Conservation (phyloP, 768 basidiomycete genomes). For the Cyclocybe aegerita region DNA sequence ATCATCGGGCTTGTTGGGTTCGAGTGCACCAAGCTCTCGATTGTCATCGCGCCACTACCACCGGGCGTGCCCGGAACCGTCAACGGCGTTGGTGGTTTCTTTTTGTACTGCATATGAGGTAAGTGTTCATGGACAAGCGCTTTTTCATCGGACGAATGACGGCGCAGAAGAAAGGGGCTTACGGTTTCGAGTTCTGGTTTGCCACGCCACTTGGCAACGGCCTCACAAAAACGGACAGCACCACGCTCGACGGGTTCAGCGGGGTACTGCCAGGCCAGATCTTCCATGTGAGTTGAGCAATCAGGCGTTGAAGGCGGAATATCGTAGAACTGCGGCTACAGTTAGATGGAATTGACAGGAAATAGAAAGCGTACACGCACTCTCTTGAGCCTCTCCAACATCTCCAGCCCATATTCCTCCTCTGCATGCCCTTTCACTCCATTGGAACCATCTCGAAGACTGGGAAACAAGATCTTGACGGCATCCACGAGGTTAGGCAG, state of each 20-base stretch:
- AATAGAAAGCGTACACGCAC: constrained; percentile 39
- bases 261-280: constrained; percentile 76
- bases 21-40: constrained; percentile 70
- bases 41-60: constrained; percentile 44
- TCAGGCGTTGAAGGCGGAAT: constrained; percentile 72
- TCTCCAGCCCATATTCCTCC: constrained; percentile 72
- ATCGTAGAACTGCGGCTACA: constrained; percentile 63
- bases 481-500: constrained; percentile 69
- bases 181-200: constrained; percentile 84
- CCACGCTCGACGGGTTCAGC: constrained; percentile 81
- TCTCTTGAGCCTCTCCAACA: constrained; percentile 67
- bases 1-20: constrained; percentile 60
- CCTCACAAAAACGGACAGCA: constrained; percentile 78
- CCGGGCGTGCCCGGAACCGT: constrained; percentile 27
- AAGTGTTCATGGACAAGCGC: constrained; percentile 15
- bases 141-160: constrained; percentile 4
- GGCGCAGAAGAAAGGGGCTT: constrained; percentile 17
- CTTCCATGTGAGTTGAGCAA: constrained; percentile 77
- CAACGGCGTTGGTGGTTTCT: constrained; percentile 33
- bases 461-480: constrained; percentile 67
- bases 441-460: constrained; percentile 32
- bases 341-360: constrained; percentile 2
- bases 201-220: constrained; percentile 79
- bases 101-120: constrained; percentile 51
- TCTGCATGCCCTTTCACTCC: constrained; percentile 51